These are phyloP conservation scores for Trichophyton mentagrophytes DNA, from an alignment of 2,329 filamentous ascomycete genomes.

Conservation along the genomic window DNA sequence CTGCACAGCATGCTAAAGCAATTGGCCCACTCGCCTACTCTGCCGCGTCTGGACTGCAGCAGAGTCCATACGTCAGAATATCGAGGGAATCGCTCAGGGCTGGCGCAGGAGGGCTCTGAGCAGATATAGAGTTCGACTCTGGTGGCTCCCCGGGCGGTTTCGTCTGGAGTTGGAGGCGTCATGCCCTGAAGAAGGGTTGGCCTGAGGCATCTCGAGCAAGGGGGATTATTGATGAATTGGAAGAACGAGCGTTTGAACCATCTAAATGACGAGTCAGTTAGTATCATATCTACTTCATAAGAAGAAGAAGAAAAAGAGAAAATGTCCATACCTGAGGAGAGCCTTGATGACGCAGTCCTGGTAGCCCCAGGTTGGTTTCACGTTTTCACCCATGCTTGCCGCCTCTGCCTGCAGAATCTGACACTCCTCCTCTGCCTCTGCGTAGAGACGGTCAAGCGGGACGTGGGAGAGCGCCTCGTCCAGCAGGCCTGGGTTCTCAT, in stretches of 20 bases:
- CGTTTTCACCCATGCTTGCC: constrained; percentile 67
- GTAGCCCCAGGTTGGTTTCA: constrained; percentile 84
- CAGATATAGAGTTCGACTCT: constrained; percentile 86
- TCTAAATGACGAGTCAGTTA: constrained; percentile 22
- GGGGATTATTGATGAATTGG: constrained; percentile 90
- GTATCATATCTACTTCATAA: constrained; percentile 12
- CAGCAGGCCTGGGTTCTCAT: constrained; percentile 87
- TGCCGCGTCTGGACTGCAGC: constrained; percentile 71
- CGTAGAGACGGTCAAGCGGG: constrained; percentile 80
- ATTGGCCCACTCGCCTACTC: constrained; percentile 93
- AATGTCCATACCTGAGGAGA: constrained; percentile 55
- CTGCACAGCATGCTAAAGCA: constrained; percentile 98
- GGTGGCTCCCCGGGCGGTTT: constrained; percentile 74
- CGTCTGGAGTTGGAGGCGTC: constrained; percentile 74
- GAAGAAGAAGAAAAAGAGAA: constrained; percentile 21
- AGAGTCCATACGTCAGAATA: constrained; percentile 93
- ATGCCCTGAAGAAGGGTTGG: constrained; percentile 74
- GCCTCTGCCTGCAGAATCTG: constrained; percentile 81
- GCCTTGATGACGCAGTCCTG: constrained; percentile 92
- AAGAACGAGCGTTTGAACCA: constrained; percentile 98
- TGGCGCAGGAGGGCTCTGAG: constrained; percentile 59
- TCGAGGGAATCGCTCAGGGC: constrained; percentile 78
- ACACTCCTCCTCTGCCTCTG: constrained; percentile 84
- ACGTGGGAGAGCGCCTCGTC: constrained; percentile 83
- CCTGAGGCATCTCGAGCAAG: constrained; percentile 66